These are phyloP conservation scores for Penicillium arizonense DNA, from an alignment of 495 filamentous ascomycete genomes.

Conservation along the genomic window DNA sequence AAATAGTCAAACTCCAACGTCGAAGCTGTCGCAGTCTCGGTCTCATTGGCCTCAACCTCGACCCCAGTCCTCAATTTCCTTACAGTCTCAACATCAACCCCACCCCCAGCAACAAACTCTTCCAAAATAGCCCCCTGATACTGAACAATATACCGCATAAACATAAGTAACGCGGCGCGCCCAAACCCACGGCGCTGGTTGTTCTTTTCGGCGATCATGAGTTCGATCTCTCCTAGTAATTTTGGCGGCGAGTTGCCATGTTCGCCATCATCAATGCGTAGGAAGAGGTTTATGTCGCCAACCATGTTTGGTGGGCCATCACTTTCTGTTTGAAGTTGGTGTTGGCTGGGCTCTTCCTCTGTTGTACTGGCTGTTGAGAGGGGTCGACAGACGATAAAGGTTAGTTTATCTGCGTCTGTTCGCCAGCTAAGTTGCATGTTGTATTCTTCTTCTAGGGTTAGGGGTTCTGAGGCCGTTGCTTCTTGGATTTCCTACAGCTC, in stretches of 20 bases:
- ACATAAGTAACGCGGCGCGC: conserved; percentile 59
- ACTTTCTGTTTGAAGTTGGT: conserved; percentile 30
- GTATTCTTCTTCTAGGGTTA: conserved; percentile 77
- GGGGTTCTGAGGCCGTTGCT: conserved; percentile 79
- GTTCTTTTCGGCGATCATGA: conserved; percentile 73
- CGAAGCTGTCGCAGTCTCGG: conserved; percentile 12
- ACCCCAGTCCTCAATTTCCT: conserved; percentile 9
- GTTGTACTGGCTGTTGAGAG: not conserved
- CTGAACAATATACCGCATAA: conserved; percentile 61
- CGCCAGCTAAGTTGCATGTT: conserved; percentile 84
- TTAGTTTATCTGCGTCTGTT: conserved; percentile 56
- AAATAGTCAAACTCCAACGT: conserved; percentile 36
- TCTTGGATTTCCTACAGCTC: conserved; percentile 65
- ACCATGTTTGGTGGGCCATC: conserved; percentile 64
- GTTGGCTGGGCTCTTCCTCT: not conserved
- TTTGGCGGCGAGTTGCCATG: conserved; percentile 36
- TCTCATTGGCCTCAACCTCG: conserved; percentile 16
- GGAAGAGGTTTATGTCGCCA: conserved; percentile 86
- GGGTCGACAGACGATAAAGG: conserved; percentile 44
- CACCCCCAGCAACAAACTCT: conserved; percentile 51
- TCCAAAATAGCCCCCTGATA: conserved; percentile 50
- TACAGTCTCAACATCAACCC: conserved; percentile 13
- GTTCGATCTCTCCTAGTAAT: conserved; percentile 73
- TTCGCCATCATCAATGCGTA: conserved; percentile 52
- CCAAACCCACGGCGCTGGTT: conserved; percentile 66